phyloP scores from a whole-genome alignment of 306 rosid genomes.

The Glycine tomentella region DNA sequence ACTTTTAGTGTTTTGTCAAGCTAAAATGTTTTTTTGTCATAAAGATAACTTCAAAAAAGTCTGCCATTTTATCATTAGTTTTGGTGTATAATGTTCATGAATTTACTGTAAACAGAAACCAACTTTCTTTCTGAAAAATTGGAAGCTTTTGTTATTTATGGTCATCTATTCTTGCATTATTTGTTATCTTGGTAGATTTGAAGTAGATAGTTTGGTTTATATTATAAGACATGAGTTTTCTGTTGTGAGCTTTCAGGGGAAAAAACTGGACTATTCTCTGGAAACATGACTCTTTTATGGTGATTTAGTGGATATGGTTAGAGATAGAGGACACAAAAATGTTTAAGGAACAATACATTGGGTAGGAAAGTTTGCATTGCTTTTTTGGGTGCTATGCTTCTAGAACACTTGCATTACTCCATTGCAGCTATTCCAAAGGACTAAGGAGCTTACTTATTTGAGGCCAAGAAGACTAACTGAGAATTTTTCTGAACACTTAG shows the following conservation, averaged over 20 bases:
- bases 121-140: slow-evolving; percentile 20
- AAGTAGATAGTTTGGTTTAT: no score
- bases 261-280: slow-evolving; percentile 17
- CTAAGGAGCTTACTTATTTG: slow-evolving; percentile 21
- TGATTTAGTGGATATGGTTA: slow-evolving; percentile 33
- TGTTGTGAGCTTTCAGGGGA: slow-evolving; percentile 6
- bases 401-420: neutral
- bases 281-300: slow-evolving; percentile 16
- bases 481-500: slow-evolving; percentile 20
- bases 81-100: slow-evolving; percentile 29
- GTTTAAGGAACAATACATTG: slow-evolving; percentile 29
- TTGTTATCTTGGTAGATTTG: no score
- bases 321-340: slow-evolving; percentile 8
- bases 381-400: slow-evolving; percentile 36
- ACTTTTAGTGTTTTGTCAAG: slow-evolving; percentile 12
- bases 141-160: no score
- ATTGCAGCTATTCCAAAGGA: slow-evolving; percentile 18
- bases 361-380: no score
- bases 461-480: slow-evolving; percentile 23
- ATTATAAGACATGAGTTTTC: neutral
- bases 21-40: neutral
- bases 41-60: neutral
- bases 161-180: no score
- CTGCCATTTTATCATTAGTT: slow-evolving; percentile 1
- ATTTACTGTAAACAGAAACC: slow-evolving; percentile 8